A percentile compares a stretch with the other conserved stretches of the same genome.
These are phyloP conservation scores for Penicillium egyptiacum DNA, from an alignment of 495 filamentous ascomycete genomes.

Conservation along the genomic window DNA sequence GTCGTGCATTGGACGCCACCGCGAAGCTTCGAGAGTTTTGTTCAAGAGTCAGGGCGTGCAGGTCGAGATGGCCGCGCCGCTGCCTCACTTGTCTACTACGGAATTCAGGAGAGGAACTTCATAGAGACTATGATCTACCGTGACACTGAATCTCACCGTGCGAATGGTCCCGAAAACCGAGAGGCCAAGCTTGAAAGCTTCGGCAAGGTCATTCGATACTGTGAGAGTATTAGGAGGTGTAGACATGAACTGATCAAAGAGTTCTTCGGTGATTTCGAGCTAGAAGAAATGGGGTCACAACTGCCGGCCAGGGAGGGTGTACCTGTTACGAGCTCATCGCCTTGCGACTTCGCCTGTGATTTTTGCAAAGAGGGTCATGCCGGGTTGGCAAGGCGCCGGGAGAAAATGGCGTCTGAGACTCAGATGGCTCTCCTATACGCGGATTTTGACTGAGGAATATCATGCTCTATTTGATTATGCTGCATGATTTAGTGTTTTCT, in stretches of 20 bases:
- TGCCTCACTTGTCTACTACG: constrained; percentile 86
- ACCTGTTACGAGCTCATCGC: constrained; percentile 22
- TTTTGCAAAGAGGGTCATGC: constrained; percentile 72
- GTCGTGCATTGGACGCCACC: constrained; percentile 92
- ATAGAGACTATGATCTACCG: constrained; percentile 53
- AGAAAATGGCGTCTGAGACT: constrained; percentile 33
- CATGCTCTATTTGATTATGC: not conserved
- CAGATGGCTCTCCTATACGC: constrained; percentile 10
- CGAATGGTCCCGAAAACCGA: constrained; percentile 38
- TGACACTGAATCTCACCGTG: constrained; percentile 39
- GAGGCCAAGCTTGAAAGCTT: constrained; percentile 47
- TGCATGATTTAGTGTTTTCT: not conserved
- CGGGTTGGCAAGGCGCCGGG: constrained; percentile 62
- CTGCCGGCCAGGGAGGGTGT: constrained; percentile 15
- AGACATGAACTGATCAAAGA: constrained; percentile 73
- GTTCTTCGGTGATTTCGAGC: constrained; percentile 73
- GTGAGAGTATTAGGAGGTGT: constrained; percentile 71
- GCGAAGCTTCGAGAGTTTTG: constrained; percentile 91
- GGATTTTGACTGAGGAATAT: constrained; percentile 3
- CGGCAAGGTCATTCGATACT: constrained; percentile 70
- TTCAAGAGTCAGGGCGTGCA: constrained; percentile 91
- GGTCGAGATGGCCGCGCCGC: constrained; percentile 86
- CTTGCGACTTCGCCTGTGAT: constrained; percentile 87
- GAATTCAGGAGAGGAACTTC: constrained; percentile 76
- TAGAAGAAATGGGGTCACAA: constrained; percentile 44